Evolutionary conservation across 2,329 filamentous ascomycete species (phyloP).

Genomic region (Helotiales sp.): DNA sequence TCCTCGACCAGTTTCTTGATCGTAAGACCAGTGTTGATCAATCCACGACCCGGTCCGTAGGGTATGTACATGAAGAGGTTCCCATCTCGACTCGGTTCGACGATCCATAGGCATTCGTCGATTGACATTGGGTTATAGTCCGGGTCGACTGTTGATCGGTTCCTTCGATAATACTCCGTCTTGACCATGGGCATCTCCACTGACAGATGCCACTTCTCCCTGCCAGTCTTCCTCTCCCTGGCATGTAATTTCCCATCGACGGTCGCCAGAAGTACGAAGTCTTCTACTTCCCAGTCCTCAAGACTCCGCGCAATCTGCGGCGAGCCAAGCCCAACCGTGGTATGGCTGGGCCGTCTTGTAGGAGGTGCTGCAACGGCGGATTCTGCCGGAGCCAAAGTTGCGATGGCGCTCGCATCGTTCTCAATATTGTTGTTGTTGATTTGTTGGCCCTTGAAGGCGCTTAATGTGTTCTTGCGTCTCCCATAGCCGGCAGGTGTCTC

Average conservation of each 20-base stretch:
- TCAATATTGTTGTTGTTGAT: slow-evolving; percentile 39
- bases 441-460: slow-evolving; percentile 31
- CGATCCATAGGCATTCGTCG: slow-evolving; percentile 92
- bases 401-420: slow-evolving; percentile 91
- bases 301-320: slow-evolving; percentile 93
- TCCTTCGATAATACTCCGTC: slow-evolving; percentile 78
- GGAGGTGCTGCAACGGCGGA: slow-evolving; percentile 95
- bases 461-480: slow-evolving; percentile 12
- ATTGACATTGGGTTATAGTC: slow-evolving; percentile 64
- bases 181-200: slow-evolving; percentile 88
- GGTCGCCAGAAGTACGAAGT: slow-evolving; percentile 99
- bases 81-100: slow-evolving; percentile 88
- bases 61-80: slow-evolving; percentile 86
- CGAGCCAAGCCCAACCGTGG: slow-evolving; percentile 72
- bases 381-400: slow-evolving; percentile 95
- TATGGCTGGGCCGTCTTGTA: slow-evolving; percentile 66
- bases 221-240: slow-evolving; percentile 84
- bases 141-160: slow-evolving; percentile 63
- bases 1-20: slow-evolving; percentile 90
- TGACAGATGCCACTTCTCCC: slow-evolving; percentile 83
- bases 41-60: slow-evolving; percentile 59
- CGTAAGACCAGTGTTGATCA: slow-evolving; percentile 71
- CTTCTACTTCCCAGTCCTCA: slow-evolving; percentile 99
- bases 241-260: slow-evolving; percentile 97
- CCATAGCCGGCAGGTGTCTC: slow-evolving; percentile 11